These are phyloP conservation scores for Didymella segeticola DNA, from an alignment of 2,329 filamentous ascomycete species.

Conservation along the genomic window DNA sequence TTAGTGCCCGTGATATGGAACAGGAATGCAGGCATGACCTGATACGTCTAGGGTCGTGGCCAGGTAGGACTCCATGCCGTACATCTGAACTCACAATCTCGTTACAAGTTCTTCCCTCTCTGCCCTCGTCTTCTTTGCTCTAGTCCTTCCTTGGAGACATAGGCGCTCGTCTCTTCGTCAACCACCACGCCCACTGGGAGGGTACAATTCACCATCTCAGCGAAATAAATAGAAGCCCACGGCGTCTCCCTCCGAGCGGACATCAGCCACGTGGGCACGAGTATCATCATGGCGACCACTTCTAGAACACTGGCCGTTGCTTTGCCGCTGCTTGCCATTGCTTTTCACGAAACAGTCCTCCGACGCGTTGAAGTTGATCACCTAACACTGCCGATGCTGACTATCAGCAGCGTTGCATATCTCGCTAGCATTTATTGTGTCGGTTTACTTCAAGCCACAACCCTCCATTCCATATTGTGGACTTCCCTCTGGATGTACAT, in stretches of 20 bases:
- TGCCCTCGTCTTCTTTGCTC: neutral
- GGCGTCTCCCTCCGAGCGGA: neutral
- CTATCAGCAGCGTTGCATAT: conserved; percentile 16
- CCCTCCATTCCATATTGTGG: conserved; percentile 26
- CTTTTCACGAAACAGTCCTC: conserved; percentile 24
- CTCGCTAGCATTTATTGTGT: conserved; percentile 16
- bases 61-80: neutral
- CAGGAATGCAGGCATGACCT: neutral
- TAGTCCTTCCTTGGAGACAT: neutral
- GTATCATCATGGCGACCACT: neutral
- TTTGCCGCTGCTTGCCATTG: conserved; percentile 17
- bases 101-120: neutral
- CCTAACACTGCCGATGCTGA: conserved; percentile 21
- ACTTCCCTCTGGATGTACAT: conserved; percentile 29
- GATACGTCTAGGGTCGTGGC: neutral
- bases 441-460: conserved; percentile 14
- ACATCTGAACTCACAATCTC: neutral
- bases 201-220: neutral
- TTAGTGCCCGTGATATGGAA: neutral
- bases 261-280: neutral
- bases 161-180: neutral
- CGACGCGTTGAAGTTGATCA: conserved; percentile 27
- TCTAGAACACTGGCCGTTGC: conserved; percentile 5
- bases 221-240: neutral
- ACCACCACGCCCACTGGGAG: neutral